Conservation (phyloP, 2,329 filamentous ascomycete species). For the Penicillium freii region DNA sequence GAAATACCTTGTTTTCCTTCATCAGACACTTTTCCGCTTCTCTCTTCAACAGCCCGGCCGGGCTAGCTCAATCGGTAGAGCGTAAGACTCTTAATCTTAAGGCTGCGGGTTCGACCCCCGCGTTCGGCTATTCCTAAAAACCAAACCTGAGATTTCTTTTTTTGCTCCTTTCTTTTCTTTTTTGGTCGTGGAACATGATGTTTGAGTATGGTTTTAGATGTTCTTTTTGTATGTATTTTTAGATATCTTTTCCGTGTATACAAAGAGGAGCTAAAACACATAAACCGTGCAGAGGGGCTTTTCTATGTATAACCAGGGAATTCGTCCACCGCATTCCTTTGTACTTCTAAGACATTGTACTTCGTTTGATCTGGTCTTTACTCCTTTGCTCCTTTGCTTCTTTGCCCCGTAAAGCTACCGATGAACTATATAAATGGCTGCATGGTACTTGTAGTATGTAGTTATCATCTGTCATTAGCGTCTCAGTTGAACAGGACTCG, state of each 20-base stretch:
- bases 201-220: too few relatives aligned
- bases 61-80: slow-evolving; percentile 52
- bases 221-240: too few relatives aligned
- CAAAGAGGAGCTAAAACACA: too few relatives aligned
- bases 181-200: background rate
- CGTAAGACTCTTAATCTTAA: slow-evolving; percentile 51
- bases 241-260: too few relatives aligned
- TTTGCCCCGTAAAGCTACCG: background rate
- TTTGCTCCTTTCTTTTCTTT: background rate
- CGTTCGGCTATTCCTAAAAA: slow-evolving; percentile 37
- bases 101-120: slow-evolving; percentile 46
- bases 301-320: too few relatives aligned
- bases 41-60: slow-evolving; percentile 25
- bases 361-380: too few relatives aligned
- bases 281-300: too few relatives aligned
- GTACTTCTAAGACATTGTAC: too few relatives aligned
- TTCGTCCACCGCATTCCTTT: too few relatives aligned
- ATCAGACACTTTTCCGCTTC: accelerated
- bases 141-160: background rate
- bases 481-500: background rate
- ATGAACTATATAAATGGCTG: background rate
- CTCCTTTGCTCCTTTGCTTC: too few relatives aligned
- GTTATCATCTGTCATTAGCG: background rate
- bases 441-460: background rate
- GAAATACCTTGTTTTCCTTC: background rate